Evolutionary conservation across 2,329 filamentous ascomycete species (phyloP).

Genomic region (Sporothrix pseudoabietina): DNA sequence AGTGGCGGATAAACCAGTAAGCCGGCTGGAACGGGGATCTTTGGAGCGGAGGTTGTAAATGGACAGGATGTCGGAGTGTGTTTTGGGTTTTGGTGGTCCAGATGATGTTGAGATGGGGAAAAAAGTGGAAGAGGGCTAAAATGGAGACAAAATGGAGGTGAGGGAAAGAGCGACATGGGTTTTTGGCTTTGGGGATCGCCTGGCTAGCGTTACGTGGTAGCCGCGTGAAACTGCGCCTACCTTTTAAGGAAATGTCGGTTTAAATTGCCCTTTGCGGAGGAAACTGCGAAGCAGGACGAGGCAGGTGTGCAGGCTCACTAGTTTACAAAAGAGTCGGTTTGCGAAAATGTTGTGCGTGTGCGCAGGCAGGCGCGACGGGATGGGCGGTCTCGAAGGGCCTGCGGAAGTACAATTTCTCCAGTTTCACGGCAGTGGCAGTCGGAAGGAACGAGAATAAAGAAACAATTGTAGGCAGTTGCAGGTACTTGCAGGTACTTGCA

Average conservation of each 20-base stretch:
- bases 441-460: neutral
- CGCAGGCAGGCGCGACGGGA: neutral
- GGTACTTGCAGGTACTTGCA: neutral
- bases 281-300: neutral
- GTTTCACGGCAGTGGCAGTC: slow-evolving; percentile 3
- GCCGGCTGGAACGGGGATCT: slow-evolving; percentile 1
- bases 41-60: neutral
- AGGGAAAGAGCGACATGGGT: neutral
- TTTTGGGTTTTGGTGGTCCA: neutral
- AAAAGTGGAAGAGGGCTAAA: neutral
- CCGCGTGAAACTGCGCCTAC: slow-evolving; percentile 9
- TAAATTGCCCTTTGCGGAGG: neutral
- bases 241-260: neutral
- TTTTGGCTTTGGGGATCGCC: slow-evolving; percentile 13
- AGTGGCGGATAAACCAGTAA: slow-evolving; percentile 9
- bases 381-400: neutral
- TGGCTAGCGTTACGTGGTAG: neutral
- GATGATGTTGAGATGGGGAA: slow-evolving; percentile 1
- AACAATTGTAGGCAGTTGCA: neutral
- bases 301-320: neutral
- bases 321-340: neutral
- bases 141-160: neutral
- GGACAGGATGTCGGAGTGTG: neutral
- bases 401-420: neutral
- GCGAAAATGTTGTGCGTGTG: neutral